phyloP scores from a whole-genome alignment of 2,329 filamentous ascomycete genomes.

The Apiospora phragmitis region DNA sequence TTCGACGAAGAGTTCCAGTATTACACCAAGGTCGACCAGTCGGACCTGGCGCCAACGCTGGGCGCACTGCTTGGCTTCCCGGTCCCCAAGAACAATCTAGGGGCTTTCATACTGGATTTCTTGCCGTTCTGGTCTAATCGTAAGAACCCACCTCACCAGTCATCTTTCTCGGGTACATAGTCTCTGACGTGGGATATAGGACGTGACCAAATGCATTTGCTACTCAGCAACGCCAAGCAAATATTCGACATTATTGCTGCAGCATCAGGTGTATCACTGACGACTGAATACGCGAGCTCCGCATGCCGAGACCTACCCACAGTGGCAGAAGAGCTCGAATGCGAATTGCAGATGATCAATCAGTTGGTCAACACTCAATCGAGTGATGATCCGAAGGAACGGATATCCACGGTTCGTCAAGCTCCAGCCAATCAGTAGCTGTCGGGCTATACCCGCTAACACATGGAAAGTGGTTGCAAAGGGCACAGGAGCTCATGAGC shows the following conservation, averaged over 20 bases:
- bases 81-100: constrained; percentile 85
- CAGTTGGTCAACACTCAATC: constrained; percentile 8
- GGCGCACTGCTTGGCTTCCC: constrained; percentile 86
- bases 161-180: constrained; percentile 14
- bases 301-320: constrained; percentile 39
- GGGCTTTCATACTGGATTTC: constrained; percentile 79
- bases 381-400: not conserved
- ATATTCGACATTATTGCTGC: constrained; percentile 76
- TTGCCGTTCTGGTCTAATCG: constrained; percentile 72
- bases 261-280: constrained; percentile 59
- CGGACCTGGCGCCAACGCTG: constrained; percentile 87
- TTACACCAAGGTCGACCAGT: constrained; percentile 86
- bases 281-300: constrained; percentile 31
- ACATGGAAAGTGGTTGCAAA: constrained; percentile 59
- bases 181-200: constrained; percentile 7
- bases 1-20: constrained; percentile 75
- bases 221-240: constrained; percentile 78
- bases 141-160: constrained; percentile 36
- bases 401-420: not conserved
- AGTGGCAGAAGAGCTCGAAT: constrained; percentile 62
- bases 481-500: constrained; percentile 79
- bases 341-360: constrained; percentile 61
- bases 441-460: constrained; percentile 1
- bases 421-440: not conserved
- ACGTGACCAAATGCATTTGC: constrained; percentile 38